These are phyloP conservation scores for Hordeum vulgare DNA, from an alignment of 176 grass and related monocot genomes.

Conservation along the genomic window MorexV3_pseudomolecules_assembly NC_058518.1:9332473-9332972, in stretches of 20 bases:
- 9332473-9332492: conserved; percentile 78
- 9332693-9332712: neutral
- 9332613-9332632: conserved; percentile 10
- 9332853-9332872: neutral
- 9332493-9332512: conserved; percentile 96
- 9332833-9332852: neutral
- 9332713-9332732: neutral
- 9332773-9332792: neutral
- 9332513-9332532: conserved; percentile 70
- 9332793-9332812: neutral
- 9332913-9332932: neutral
- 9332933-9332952: neutral
- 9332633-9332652: conserved; percentile 14
- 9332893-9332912: neutral
- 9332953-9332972: neutral
- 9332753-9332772: neutral
- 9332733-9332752: neutral
- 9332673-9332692: neutral
- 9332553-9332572: conserved; percentile 92
- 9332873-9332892: neutral
- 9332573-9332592: conserved; percentile 81
- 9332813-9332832: neutral
- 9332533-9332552: conserved; percentile 68
- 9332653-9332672: neutral
- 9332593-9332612: conserved; percentile 71